Evolutionary conservation across 352 stramenopile genomes (phyloP).

Genomic region (Albugo laibachii): DNA sequence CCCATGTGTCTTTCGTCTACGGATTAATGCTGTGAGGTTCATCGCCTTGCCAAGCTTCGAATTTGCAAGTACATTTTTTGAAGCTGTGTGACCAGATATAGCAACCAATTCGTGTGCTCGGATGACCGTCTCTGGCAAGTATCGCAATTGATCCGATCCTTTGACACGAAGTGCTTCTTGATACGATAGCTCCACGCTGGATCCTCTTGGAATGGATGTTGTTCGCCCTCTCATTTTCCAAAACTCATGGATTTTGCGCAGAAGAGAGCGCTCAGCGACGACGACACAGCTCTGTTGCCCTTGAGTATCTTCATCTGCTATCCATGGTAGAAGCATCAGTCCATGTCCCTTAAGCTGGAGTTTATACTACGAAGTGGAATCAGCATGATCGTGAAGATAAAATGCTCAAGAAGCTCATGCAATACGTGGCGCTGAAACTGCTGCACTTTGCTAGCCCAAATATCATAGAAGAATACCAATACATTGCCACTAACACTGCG

Average conservation of each 20-base stretch:
- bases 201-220: constrained; percentile 16
- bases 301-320: constrained; percentile 38
- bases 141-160: constrained; percentile 36
- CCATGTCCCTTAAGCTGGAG: constrained; percentile 26
- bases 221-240: constrained; percentile 5
- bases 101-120: neutral
- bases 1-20: neutral
- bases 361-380: constrained; percentile 25
- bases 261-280: constrained; percentile 30
- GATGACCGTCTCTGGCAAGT: constrained; percentile 13
- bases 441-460: constrained; percentile 34
- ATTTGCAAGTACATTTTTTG: neutral
- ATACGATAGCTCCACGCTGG: constrained; percentile 25
- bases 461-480: constrained; percentile 55
- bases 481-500: constrained; percentile 22
- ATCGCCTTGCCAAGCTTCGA: constrained; percentile 6
- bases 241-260: constrained; percentile 24
- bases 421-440: constrained; percentile 40
- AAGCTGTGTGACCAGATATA: neutral
- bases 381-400: no score
- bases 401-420: neutral
- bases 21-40: constrained; percentile 1
- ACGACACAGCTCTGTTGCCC: constrained; percentile 29
- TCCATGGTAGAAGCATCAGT: constrained; percentile 30
- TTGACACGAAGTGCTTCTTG: constrained; percentile 27